Percentiles rank a stretch among this genome's conserved stretches.
These are phyloP conservation scores for Botrytis pseudocinerea DNA, from an alignment of 2,329 filamentous ascomycete genomes.

Conservation along the genomic window DNA sequence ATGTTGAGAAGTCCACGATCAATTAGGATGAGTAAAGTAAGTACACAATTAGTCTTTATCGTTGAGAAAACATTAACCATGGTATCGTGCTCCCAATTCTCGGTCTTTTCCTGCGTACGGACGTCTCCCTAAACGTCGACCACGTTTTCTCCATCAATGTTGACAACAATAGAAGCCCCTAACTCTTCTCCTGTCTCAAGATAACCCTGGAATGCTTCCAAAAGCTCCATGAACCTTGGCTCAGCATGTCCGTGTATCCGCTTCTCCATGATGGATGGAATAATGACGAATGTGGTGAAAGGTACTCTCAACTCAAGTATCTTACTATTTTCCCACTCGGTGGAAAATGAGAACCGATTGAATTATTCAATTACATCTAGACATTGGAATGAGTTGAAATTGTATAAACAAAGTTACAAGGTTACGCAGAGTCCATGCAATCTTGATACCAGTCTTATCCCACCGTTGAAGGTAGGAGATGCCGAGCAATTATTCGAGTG, in stretches of 20 bases:
- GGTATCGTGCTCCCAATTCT: conserved; percentile 46
- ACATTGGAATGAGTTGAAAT: no score
- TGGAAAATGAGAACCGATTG: no score
- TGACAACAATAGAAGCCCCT: conserved; percentile 48
- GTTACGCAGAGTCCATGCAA: no score
- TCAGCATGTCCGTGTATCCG: conserved; percentile 43
- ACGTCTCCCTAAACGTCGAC: conserved; percentile 50
- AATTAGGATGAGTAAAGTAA: neutral
- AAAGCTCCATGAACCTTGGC: conserved; percentile 42
- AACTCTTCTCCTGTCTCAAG: conserved; percentile 46
- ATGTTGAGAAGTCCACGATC: conserved; percentile 11
- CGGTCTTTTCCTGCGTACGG: conserved; percentile 38
- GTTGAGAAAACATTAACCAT: conserved; percentile 44
- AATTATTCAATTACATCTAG: no score
- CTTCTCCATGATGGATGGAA: neutral
- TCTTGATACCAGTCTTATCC: no score
- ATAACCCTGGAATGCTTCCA: conserved; percentile 41
- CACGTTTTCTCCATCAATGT: conserved; percentile 45
- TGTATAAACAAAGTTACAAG: no score
- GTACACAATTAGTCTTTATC: conserved; percentile 44
- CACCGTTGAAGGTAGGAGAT: no score
- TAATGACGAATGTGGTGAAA: neutral
- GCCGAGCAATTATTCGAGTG: no score
- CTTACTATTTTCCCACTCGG: no score
- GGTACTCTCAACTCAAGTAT: no score